phyloP scores from a whole-genome alignment of 192 early-diverging fungal genomes.

The Paraglomus brasilianum region DNA sequence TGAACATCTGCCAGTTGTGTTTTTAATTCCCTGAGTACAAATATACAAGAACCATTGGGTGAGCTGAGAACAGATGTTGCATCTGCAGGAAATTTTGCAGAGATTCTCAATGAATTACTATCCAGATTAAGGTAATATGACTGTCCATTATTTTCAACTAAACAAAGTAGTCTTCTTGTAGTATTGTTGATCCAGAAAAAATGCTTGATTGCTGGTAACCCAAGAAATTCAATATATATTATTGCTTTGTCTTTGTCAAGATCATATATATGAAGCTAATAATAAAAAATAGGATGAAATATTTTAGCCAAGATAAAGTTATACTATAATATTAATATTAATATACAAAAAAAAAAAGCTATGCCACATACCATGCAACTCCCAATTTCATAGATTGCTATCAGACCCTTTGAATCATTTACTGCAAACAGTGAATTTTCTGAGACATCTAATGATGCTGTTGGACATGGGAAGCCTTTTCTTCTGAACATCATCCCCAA shows the following conservation, averaged over 20 bases:
- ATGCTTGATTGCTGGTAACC: neutral
- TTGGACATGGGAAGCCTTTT: neutral
- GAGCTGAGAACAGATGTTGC: neutral
- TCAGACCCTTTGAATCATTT: conserved; percentile 1
- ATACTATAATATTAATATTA: neutral
- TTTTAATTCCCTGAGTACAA: conserved; percentile 6
- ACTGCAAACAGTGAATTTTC: conserved; percentile 14
- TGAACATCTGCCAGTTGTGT: neutral
- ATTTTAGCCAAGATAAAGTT: neutral
- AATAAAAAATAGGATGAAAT: too few relatives aligned
- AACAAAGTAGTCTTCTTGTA: neutral
- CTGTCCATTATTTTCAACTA: conserved; percentile 4
- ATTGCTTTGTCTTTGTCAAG: conserved; percentile 3
- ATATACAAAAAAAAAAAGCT: neutral
- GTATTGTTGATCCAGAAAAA: conserved; percentile 19
- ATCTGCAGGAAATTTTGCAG: neutral
- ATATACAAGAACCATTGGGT: conserved; percentile 15
- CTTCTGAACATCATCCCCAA: neutral
- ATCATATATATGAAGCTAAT: conserved; percentile 1
- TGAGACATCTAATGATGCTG: neutral
- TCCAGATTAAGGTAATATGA: neutral
- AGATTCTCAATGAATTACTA: neutral
- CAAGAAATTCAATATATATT: neutral
- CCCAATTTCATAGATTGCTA: neutral
- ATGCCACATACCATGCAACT: neutral